These are phyloP conservation scores for Pestalotiopsis sp. DNA, from an alignment of 2,329 filamentous ascomycete species.

Conservation along the genomic window DNA sequence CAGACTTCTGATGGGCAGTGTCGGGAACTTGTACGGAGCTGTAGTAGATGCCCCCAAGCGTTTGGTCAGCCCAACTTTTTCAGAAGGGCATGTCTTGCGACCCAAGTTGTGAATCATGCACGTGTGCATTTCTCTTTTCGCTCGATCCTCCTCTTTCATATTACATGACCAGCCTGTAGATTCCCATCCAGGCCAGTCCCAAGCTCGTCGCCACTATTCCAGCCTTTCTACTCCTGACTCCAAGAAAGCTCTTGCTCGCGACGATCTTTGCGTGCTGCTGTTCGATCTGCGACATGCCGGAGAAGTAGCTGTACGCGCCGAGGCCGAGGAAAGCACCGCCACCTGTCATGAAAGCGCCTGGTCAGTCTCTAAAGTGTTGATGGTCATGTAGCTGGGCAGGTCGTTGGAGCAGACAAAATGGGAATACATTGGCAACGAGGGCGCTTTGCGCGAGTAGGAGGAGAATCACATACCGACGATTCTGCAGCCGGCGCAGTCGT, in stretches of 20 bases:
- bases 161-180: conserved; percentile 69
- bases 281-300: conserved; percentile 72
- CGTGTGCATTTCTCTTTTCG: neutral
- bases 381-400: neutral
- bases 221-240: conserved; percentile 69
- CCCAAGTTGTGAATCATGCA: neutral
- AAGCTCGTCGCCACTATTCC: conserved; percentile 72
- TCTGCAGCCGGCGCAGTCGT: conserved; percentile 73
- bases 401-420: no score
- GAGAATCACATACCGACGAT: conserved; percentile 63
- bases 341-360: conserved; percentile 48
- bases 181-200: conserved; percentile 68
- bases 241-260: conserved; percentile 70
- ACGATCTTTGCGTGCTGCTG: conserved; percentile 68
- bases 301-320: conserved; percentile 76
- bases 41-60: no score
- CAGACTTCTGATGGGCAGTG: no score
- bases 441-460: neutral
- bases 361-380: conserved; percentile 4
- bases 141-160: neutral
- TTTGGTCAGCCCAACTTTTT: neutral
- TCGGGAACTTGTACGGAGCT: no score
- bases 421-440: neutral
- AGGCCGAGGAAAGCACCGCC: conserved; percentile 76
- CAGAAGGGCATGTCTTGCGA: neutral